These are phyloP conservation scores for Penicillium coffeae DNA, from an alignment of 495 filamentous ascomycete species.

Conservation along the genomic window DNA sequence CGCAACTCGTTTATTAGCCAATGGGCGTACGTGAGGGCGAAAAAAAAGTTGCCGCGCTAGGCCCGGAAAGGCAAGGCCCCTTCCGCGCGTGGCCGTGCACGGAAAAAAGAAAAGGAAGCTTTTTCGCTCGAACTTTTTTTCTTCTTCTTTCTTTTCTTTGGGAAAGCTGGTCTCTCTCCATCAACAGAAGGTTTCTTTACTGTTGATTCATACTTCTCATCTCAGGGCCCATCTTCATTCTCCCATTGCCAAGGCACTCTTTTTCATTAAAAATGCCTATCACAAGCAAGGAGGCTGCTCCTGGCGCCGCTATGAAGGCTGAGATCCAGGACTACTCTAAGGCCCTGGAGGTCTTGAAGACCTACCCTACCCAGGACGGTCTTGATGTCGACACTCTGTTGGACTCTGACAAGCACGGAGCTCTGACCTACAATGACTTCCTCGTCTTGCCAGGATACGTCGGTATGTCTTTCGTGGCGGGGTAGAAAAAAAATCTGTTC, in stretches of 20 bases:
- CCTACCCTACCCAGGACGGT: conserved; percentile 73
- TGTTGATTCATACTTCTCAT: conserved; percentile 38
- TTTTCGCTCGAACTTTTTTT: conserved; percentile 39
- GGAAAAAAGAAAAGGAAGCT: conserved; percentile 33
- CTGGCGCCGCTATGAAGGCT: conserved; percentile 41
- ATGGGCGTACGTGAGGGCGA: conserved; percentile 14
- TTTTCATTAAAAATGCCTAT: conserved; percentile 59
- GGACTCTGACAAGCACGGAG: conserved; percentile 82
- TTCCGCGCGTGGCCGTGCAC: conserved; percentile 16
- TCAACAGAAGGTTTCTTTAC: conserved; percentile 48
- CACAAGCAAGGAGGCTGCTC: conserved; percentile 56
- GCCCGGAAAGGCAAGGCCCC: conserved; percentile 13
- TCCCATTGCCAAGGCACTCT: conserved; percentile 16
- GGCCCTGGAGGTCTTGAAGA: conserved; percentile 73
- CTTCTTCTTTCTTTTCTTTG: conserved; percentile 52
- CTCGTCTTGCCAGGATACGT: conserved; percentile 64
- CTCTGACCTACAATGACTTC: conserved; percentile 83
- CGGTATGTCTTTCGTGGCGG: conserved; percentile 38
- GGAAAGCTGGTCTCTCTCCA: conserved; percentile 53
- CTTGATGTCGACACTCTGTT: conserved; percentile 77
- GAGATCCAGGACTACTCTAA: conserved; percentile 54
- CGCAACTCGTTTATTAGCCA: conserved; percentile 36
- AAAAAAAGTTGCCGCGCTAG: conserved; percentile 17
- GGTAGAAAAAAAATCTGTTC: conserved; percentile 2
- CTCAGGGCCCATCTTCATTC: conserved; percentile 5